Evolutionary conservation across 2,329 filamentous ascomycete species (phyloP), one percentile per base, ranked within the genome.

Genomic region (Cytospora leucostoma): DNA sequence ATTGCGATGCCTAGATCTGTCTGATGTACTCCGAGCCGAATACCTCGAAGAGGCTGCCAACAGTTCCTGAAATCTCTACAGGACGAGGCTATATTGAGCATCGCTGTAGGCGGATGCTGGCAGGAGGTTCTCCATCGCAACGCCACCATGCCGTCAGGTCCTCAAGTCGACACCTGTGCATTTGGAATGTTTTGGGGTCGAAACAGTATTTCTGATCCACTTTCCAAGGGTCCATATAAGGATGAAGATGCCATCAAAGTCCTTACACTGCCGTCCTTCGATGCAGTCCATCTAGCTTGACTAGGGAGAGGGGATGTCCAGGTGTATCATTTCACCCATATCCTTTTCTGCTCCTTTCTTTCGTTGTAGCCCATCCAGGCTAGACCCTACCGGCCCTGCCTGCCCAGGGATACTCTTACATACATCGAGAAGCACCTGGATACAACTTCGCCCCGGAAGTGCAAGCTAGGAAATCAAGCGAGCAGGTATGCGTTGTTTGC

Each of bases 201-300:
- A 61, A 61, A 37, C 51, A 34, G 54, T 55, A 37, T 61, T 34
- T 52, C 37, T 11, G 49, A 55, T 61, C 33, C 4, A 61, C 59
- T 61, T 44, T 51, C 49, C 51, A 21, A 32, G 49, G 17, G 27
- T 27, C 37, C 40, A 56, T 61, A 21, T 61, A 19, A 38, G 51
- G 47, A 40, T 27, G 51, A 47, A 55, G 15, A 49, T 55, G 54
- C 50, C 58, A 55, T 35, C 32, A 34, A 55, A 49, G 59, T 33
- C 59, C 59, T 55, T 27, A 27, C n/a, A n/a, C 44, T 47, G 44
- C 44, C 44, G 32, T 34, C 34, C 59, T 53, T 53, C 35, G 32
- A 61, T 61, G 59, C 59, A 61, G 51, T 61, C 59, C 55, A 61
- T 61, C 32, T 55, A 55, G 59, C 51, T 61, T 61, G 59, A 27